Percentiles rank a stretch among this genome's conserved stretches.
These are phyloP conservation scores for Angomonas deanei DNA, from an alignment of 208 protist genomes.

Conservation along the genomic window DNA sequence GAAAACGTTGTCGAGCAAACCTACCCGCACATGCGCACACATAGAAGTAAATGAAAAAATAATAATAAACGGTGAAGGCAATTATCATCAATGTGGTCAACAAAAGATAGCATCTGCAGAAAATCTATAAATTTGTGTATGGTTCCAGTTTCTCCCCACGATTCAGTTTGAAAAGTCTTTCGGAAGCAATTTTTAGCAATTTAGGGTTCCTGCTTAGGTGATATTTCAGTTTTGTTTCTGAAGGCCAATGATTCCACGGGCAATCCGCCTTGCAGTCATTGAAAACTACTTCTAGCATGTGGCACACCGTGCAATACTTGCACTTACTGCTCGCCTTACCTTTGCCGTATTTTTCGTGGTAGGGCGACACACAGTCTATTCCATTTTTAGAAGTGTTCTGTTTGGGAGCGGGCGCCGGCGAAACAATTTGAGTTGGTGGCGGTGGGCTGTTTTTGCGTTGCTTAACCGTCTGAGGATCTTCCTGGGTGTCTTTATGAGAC, in stretches of 20 bases:
- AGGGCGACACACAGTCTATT: slow-evolving; percentile 39
- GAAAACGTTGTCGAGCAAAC: no score
- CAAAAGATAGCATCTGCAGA: neutral
- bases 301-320: slow-evolving; percentile 57
- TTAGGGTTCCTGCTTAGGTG: slow-evolving; percentile 40
- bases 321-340: slow-evolving; percentile 31
- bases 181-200: slow-evolving; percentile 28
- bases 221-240: slow-evolving; percentile 31
- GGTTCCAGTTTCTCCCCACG: slow-evolving; percentile 23
- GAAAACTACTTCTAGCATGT: slow-evolving; percentile 73
- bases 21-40: no score
- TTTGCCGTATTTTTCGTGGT: slow-evolving; percentile 44
- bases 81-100: neutral
- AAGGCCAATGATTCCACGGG: slow-evolving; percentile 62
- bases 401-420: no score
- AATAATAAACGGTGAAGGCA: slow-evolving; percentile 1
- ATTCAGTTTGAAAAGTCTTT: slow-evolving; percentile 23
- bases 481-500: no score
- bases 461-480: no score
- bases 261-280: slow-evolving; percentile 35
- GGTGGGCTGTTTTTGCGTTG: no score
- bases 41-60: neutral
- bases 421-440: no score
- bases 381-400: neutral
- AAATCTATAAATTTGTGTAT: slow-evolving; percentile 10